Evolutionary conservation across 768 basidiomycete genomes (phyloP).

Genomic region (Russula emetica): DNA sequence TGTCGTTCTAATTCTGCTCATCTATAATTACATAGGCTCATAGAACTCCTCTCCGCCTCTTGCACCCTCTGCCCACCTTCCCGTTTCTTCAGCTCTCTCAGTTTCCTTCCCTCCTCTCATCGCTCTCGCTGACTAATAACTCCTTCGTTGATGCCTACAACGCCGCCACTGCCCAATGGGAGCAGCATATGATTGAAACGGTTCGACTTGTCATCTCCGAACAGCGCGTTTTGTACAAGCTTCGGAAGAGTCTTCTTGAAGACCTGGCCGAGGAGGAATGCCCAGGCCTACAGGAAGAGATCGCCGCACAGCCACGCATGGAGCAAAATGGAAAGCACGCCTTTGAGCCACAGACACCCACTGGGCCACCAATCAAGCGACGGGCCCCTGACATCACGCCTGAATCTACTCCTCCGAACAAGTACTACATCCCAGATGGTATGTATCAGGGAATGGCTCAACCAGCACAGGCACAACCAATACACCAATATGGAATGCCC

Average conservation of each 20-base stretch:
- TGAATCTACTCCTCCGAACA: conserved; percentile 26
- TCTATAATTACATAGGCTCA: conserved; percentile 23
- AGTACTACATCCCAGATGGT: conserved; percentile 23
- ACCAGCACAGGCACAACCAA: conserved; percentile 10
- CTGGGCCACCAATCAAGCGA: conserved; percentile 21
- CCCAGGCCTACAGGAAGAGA: conserved; percentile 50
- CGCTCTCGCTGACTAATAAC: conserved; percentile 48
- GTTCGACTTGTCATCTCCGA: conserved; percentile 57
- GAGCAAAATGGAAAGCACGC: conserved; percentile 16
- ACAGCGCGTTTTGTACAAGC: conserved; percentile 59
- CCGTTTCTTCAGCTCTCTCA: conserved; percentile 59
- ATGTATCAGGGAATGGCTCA: conserved; percentile 22
- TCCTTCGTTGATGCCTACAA: conserved; percentile 63
- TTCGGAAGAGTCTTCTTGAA: conserved; percentile 54
- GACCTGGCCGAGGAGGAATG: conserved; percentile 58
- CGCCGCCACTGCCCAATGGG: conserved; percentile 54
- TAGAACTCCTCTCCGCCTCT: conserved; percentile 29
- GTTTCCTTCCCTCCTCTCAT: conserved; percentile 48
- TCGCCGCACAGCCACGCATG: conserved; percentile 43
- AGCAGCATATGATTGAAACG: conserved; percentile 56
- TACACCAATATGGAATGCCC: conserved; percentile 21
- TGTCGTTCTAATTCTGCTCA: background rate
- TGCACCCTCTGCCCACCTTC: conserved; percentile 47
- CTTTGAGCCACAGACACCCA: conserved; percentile 23
- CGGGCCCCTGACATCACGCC: conserved; percentile 23